Base-by-base conservation (phyloP, 108 stramenopile species). In the Fistulifera pelliculosa region DNA sequence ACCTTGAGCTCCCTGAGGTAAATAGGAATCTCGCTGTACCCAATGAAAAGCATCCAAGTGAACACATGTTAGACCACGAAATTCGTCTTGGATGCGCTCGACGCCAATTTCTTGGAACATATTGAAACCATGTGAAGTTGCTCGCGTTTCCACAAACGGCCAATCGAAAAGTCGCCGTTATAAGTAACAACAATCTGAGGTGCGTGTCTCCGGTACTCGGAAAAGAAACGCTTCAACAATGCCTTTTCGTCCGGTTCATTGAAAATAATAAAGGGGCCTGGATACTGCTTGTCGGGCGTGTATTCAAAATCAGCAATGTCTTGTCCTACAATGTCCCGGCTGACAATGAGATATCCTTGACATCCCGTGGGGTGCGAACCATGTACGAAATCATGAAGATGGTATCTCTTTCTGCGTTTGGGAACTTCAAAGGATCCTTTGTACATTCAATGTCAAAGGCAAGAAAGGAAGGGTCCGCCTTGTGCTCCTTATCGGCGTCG, bases 341-440 rank as follows among this genome's bases (percentile, higher is more conserved):
- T 83, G 44, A 91, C 68, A 49, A 99, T 80, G 13, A 99, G 70
- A 54, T 77, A 97, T 14, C 98, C 98, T 57, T 87, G 83, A 4
- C 91, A 83, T 24, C 57, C 58, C 62, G 56, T 11, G 49, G 50
- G 16, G 59, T 60, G 49, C 92, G 71, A 17, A 96, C 73, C 98
- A 99, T 99, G 86, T 98, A 98, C 21, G 98, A 99, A 82, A 99
- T 98, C 98, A 99, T 99, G 76, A 96, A 99, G 41, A 98, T 90
- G 54, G 87, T 72, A 82, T 99, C 98, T 1, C 74, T 56, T 19
- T 92, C 83, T 12, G 96, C 90, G 66, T 94, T 85, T 12, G 98
- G 98, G 70, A 99, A 99, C 74, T 99, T 99, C 49, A 97, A 83
- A 7, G 98, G 94, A 11, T 94, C 93, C 73, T 98, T 98, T 17